Evolutionary conservation across 805 yeast genomes (phyloP), one percentile per base, ranked within the genome.

Genomic region (Ogataea salicorniae): DNA sequence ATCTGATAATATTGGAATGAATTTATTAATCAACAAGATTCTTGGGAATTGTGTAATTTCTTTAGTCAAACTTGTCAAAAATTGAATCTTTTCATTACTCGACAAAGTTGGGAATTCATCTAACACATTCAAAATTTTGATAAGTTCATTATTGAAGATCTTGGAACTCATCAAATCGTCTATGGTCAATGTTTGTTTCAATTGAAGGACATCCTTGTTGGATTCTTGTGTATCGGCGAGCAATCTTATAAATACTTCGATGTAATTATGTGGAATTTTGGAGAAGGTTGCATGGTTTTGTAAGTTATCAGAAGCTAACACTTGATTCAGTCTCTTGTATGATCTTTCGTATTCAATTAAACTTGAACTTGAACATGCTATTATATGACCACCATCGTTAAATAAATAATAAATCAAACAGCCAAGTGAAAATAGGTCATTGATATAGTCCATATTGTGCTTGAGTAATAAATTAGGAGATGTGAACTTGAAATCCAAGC

Each of bases 351-450:
- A 84, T 34, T 74, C 77, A 4, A 76, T 58, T 13, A 85, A 75
- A 42, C 62, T 57, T 20, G 67, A 61, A 31, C 51, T 57, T 1
- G 59, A 42, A 43, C 83, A 73, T 15, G 74, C 66, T 6, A 79
- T 55, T 33, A 86, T 39, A 2, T 74, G 72, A 6, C 71, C 48
- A 1, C 60, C 60, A 18, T 62, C 52, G 53, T 80, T 78, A 65
- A 87, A 91, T 3, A 91, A 64, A 54, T 80, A 83, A 61, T 76
- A 84, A 3, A 90, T 80, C 47, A 94, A 62, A 55, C 87, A 75
- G 1, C 95, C 98, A 11, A 94, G 59, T 0, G 97, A 80, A 74
- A 91, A 94, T 35, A 87, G 76, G 62, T 94, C 99, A 58, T 86
- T 83, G 17, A 80, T 80, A 34, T 79, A 78, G 34, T 79, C 80